Base-by-base conservation (phyloP, 495 filamentous ascomycete genomes). In the Poronia punctata region DNA sequence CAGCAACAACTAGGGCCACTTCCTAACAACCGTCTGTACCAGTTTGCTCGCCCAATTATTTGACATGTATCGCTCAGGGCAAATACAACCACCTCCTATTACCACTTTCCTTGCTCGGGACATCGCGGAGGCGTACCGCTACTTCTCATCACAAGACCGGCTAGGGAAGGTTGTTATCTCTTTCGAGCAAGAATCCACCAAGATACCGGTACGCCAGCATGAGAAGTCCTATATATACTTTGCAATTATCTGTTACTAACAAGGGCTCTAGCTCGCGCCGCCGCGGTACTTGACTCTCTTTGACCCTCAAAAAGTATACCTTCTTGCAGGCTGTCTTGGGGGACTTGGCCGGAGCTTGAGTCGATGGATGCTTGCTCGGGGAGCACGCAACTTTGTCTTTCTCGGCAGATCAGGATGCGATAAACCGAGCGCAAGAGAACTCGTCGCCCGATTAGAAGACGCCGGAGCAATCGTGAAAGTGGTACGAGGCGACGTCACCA, bases 311-410 rank as follows among this genome's bases (percentile, higher is more conserved):
- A n/a, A n/a, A n/a, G n/a, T n/a, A 11, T 78, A 78, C 38, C 45
- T 80, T 3, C 51, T 80, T 11, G 56, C 67, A 27, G 72, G 76
- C 2, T 71, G 74, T 29, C 60, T 79, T 2, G 72, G 75, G 3
- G 77, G 75, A 0, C 54, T 82, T 5, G 76, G 77, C 17, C 58
- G 66, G 29, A 60, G 65, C n/a, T 53, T 79, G 17, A 59, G 70
- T 9, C 59, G 42, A 2, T 75, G 62, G 66, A 58, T 82, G 53
- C 62, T 64, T 9, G 46, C 60, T 4, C 55, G 61, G 17, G 76
- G 76, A 11, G 78, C 77, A 1, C 54, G 53, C 3, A 57, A 72
- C 43, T 39, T 82, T 7, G 56, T 67, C 1, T 63, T 79, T 28
- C 49, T 78, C 5, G 49, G 40, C 7, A 21, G 38, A 3, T 48